These are phyloP conservation scores for Chamaecyparis obtusa DNA, from an alignment of 75 land plant species.

Conservation along the genomic window DNA sequence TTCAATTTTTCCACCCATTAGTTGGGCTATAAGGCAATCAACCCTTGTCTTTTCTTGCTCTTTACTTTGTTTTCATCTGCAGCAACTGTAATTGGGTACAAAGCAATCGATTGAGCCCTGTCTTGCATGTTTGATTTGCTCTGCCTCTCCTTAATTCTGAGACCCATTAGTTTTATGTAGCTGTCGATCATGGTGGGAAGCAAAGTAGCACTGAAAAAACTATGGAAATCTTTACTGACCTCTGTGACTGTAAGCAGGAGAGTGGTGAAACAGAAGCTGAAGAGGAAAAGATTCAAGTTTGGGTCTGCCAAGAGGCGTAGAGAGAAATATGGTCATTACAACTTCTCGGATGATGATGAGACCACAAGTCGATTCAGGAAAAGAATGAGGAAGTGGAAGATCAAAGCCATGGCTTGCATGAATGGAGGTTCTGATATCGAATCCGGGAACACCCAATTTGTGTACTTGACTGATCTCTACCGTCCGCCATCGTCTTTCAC, in stretches of 20 bases:
- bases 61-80: too few species aligned
- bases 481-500: background rate
- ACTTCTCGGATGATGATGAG: background rate
- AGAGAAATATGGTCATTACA: background rate
- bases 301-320: too few species aligned
- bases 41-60: too few species aligned
- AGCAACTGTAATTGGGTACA: too few species aligned
- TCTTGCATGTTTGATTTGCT: too few species aligned
- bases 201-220: background rate
- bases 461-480: constrained; percentile 4
- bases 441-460: background rate
- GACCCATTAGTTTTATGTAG: too few species aligned
- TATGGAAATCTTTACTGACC: background rate
- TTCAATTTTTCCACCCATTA: too few species aligned
- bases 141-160: too few species aligned
- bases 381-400: background rate
- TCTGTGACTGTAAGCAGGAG: background rate
- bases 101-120: too few species aligned
- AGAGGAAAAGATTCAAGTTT: too few species aligned
- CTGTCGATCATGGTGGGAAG: background rate
- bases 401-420: background rate
- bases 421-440: background rate
- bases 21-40: too few species aligned
- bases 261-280: background rate
- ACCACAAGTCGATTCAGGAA: background rate